phyloP scores from a whole-genome alignment of 176 grass and related monocot genomes.

The Carex littledalei region DNA sequence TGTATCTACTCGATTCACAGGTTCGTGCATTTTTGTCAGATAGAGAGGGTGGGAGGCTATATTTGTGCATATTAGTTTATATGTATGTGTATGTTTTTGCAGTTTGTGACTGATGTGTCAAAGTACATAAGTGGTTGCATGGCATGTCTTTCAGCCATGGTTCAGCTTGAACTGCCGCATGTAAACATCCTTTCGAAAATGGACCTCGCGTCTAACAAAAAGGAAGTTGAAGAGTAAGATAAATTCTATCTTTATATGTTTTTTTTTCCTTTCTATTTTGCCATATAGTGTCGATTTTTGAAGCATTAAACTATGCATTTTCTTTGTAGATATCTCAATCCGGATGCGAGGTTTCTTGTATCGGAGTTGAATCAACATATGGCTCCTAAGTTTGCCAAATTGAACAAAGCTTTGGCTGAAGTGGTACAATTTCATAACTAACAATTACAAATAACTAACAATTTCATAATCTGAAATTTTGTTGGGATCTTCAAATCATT shows the following conservation, averaged over 20 bases:
- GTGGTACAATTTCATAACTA: constrained; percentile 38
- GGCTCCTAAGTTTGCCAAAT: constrained; percentile 76
- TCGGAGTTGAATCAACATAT: constrained; percentile 90
- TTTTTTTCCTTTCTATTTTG: constrained; percentile 3
- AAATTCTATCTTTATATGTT: not conserved
- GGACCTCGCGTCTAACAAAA: constrained; percentile 88
- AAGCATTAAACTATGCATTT: not conserved
- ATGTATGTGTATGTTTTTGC: constrained; percentile 26
- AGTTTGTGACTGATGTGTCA: constrained; percentile 91
- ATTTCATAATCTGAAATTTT: not conserved
- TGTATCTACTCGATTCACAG: constrained; percentile 97
- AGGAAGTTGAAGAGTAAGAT: constrained; percentile 77
- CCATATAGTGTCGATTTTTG: not conserved
- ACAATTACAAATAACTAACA: constrained; percentile 16
- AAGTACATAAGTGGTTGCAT: constrained; percentile 98
- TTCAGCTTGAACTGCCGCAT: constrained; percentile 98
- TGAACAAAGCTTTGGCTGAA: constrained; percentile 79
- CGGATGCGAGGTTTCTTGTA: constrained; percentile 67
- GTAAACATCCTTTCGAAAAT: constrained; percentile 98
- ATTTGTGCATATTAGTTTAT: not conserved
- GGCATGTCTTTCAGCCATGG: constrained; percentile 94
- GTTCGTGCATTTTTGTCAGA: constrained; percentile 25
- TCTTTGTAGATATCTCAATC: constrained; percentile 66
- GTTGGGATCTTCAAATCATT: not conserved
- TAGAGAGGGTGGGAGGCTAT: not conserved